Base-by-base conservation (phyloP, 1,139 yeast genomes). In the Lodderomyces parapsilosis region DNA sequence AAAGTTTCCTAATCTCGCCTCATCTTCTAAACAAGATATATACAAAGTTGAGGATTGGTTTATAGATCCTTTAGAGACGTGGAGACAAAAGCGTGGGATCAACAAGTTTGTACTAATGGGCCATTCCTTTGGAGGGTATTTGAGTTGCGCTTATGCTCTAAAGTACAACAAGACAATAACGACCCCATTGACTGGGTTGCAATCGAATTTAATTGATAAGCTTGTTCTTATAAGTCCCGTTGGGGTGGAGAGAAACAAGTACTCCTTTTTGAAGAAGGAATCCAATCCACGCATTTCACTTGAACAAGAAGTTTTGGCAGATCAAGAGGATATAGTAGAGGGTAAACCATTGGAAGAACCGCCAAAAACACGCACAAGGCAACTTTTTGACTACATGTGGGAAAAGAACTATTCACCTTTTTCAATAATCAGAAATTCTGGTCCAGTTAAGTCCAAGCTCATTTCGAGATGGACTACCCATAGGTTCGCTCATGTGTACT, bases 51-150 rank as follows among this genome's bases (percentile, higher is more conserved):
- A 89, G 58, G 74, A 79, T 49, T 83, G 88, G 74, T 91, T 89
- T 53, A 71, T 85, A 28, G 95, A 88, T 52, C 71, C 91, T 1
- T 60, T 93, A n/a, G 98, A 93, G 58, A 71, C 69, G 49, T 93
- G 99, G 99, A 74, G 98, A 50, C 58, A 59, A 33, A 68, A 66
- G 24, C 73, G 86, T 36, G 69, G 73, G 0, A 63, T 86, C 34
- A 68, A 74, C 4, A 76, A 76, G 49, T 83, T 93, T 54, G 81
- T 86, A 23, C 62, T 93, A 19, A 75, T 93, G 47, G 97, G 96
- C 1, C 99, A 93, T 63, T 90, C 98, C 0, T 80, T 90, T 55
- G 99, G 99, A 15, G 98, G 96, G 0, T 90, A 90, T 56, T 65
- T 93, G 46, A 83, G 94, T 19, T 77, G 86, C 48, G 81, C 87